phyloP scores from a whole-genome alignment of 2,329 filamentous ascomycete species.

The Ceratocystis harringtonii region DNA sequence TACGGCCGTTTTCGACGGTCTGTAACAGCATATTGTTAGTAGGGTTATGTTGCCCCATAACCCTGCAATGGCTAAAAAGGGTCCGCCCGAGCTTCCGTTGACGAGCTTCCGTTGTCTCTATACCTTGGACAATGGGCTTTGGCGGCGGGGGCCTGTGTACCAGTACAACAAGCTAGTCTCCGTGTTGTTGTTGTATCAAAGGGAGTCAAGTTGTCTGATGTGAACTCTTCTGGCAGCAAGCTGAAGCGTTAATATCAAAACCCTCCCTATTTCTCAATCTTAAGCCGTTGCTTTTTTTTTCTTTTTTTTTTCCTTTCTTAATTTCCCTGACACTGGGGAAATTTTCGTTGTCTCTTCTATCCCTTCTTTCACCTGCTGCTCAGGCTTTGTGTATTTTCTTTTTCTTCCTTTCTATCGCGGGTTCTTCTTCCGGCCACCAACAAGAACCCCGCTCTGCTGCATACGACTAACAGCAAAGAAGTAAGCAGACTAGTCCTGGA shows the following conservation, averaged over 20 bases:
- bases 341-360: neutral
- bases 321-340: neutral
- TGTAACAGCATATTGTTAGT: neutral
- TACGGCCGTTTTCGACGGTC: too few relatives aligned
- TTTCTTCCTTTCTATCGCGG: neutral
- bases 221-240: neutral
- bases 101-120: neutral
- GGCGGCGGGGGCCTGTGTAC: neutral
- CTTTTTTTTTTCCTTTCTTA: neutral
- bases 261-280: neutral
- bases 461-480: neutral
- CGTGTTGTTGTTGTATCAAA: neutral
- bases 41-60: neutral
- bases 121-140: neutral
- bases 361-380: neutral
- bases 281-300: neutral
- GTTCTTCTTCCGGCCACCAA: neutral
- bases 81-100: neutral
- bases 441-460: neutral
- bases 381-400: neutral
- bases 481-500: neutral
- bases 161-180: neutral
- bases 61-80: neutral
- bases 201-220: neutral
- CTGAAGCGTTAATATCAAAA: neutral